These are phyloP conservation scores for Arxiozyma telluris DNA, from an alignment of 1,139 yeast species.

Conservation along the genomic window DNA sequence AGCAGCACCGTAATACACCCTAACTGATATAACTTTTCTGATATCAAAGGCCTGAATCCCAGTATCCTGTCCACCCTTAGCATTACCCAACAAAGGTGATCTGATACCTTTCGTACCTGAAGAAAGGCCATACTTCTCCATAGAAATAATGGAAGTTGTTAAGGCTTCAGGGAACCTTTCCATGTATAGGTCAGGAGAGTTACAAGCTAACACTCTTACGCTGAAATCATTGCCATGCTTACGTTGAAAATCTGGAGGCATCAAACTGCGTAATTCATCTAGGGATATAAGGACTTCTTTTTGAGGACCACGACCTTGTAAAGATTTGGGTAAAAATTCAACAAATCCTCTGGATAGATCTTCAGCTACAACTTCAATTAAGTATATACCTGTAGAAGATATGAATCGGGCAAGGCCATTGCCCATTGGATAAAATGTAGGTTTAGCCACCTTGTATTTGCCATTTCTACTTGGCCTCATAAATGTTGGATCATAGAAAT, in stretches of 20 bases:
- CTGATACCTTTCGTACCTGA: slow-evolving; percentile 35
- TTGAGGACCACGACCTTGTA: slow-evolving; percentile 56
- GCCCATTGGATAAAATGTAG: slow-evolving; percentile 39
- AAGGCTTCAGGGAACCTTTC: slow-evolving; percentile 23
- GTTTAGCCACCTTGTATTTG: slow-evolving; percentile 27
- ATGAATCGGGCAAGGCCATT: slow-evolving; percentile 39
- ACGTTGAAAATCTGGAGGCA: slow-evolving; percentile 34
- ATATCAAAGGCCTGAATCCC: slow-evolving; percentile 24
- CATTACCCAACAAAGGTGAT: slow-evolving; percentile 38
- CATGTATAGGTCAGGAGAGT: slow-evolving; percentile 33
- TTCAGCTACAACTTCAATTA: slow-evolving; percentile 51
- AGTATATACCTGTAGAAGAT: slow-evolving; percentile 58
- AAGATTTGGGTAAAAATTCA: slow-evolving; percentile 50
- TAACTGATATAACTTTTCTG: slow-evolving; percentile 37
- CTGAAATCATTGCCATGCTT: slow-evolving; percentile 37
- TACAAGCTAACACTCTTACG: slow-evolving; percentile 42
- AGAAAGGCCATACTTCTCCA: slow-evolving; percentile 25
- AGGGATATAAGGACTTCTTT: slow-evolving; percentile 43
- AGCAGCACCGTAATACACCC: slow-evolving; percentile 64
- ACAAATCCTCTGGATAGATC: slow-evolving; percentile 52
- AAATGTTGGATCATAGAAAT: slow-evolving; percentile 35
- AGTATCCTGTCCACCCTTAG: slow-evolving; percentile 22
- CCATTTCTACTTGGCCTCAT: slow-evolving; percentile 25
- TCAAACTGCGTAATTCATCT: slow-evolving; percentile 36
- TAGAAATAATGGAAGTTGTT: slow-evolving; percentile 13